A percentile compares a stretch with the other conserved stretches of the same genome.
Evolutionary conservation across 2,329 filamentous ascomycete genomes (phyloP).

Genomic region (Verticillium tricorpus): DNA sequence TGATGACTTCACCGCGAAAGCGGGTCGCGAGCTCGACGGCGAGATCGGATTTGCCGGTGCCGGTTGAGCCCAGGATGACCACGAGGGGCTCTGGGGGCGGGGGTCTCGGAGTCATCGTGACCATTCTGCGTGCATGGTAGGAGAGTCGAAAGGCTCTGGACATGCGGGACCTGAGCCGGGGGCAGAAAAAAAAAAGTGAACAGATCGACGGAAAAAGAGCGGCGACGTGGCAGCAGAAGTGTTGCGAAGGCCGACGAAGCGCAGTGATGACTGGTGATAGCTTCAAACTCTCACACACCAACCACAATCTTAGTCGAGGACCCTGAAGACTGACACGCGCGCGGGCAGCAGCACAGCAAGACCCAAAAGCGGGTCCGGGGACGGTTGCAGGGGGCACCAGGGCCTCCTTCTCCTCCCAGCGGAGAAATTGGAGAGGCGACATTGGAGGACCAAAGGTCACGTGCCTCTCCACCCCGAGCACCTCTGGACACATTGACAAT

Average conservation of each 20-base stretch:
- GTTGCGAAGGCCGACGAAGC: neutral
- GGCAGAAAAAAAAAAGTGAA: neutral
- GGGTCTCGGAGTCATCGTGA: constrained; percentile 2
- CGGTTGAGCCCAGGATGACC: constrained; percentile 82
- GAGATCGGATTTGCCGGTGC: constrained; percentile 91
- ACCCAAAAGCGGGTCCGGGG: neutral
- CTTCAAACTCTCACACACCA: neutral
- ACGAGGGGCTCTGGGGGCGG: constrained; percentile 59
- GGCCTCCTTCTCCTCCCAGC: neutral
- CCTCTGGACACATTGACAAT: constrained; percentile 42
- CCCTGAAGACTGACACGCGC: neutral
- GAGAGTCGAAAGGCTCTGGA: neutral
- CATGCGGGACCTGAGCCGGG: neutral
- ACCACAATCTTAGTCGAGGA: neutral
- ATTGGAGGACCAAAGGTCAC: constrained; percentile 18
- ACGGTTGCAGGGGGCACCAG: neutral
- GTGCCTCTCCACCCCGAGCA: constrained; percentile 17
- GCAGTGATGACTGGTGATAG: neutral
- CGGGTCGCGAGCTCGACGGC: constrained; percentile 80
- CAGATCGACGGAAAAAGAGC: neutral
- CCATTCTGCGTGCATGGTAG: neutral
- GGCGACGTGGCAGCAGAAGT: neutral
- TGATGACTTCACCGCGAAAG: constrained; percentile 92
- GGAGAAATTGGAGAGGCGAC: neutral
- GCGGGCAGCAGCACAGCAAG: neutral